Evolutionary conservation across 140 eudicot species (phyloP).

Genomic region (Ambrosia hybrid): DNA sequence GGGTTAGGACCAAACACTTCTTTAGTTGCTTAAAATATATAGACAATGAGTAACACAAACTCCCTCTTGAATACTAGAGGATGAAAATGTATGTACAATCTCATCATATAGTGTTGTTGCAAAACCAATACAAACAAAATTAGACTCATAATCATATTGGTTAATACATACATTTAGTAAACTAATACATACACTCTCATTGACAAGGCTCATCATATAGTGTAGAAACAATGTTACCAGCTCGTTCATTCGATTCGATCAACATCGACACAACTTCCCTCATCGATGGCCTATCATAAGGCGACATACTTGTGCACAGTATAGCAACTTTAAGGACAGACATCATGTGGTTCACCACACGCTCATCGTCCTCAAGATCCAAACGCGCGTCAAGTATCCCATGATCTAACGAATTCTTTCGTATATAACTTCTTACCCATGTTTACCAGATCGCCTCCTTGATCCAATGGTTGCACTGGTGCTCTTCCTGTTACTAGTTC

Average conservation of each 20-base stretch:
- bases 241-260: constrained; percentile 50
- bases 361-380: constrained; percentile 40
- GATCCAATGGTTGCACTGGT: constrained; percentile 65
- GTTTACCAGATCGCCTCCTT: constrained; percentile 68
- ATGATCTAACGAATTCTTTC: constrained; percentile 41
- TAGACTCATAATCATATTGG: constrained; percentile 24
- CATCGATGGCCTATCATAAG: constrained; percentile 64
- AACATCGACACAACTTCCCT: constrained; percentile 62
- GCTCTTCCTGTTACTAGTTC: constrained; percentile 61
- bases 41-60: constrained; percentile 28
- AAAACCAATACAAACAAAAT: constrained; percentile 32
- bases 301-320: constrained; percentile 54
- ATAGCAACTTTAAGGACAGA: constrained; percentile 49
- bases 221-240: constrained; percentile 29
- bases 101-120: constrained; percentile 11
- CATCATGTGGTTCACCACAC: constrained; percentile 48
- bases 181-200: constrained; percentile 37
- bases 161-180: constrained; percentile 21
- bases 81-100: constrained; percentile 26
- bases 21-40: neutral
- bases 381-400: constrained; percentile 58
- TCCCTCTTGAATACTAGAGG: constrained; percentile 6
- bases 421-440: constrained; percentile 51
- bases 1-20: too few relatives aligned
- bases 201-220: constrained; percentile 28